Conservation (phyloP, 2,329 filamentous ascomycete genomes). For the Endoconidiophora laricicola region DNA sequence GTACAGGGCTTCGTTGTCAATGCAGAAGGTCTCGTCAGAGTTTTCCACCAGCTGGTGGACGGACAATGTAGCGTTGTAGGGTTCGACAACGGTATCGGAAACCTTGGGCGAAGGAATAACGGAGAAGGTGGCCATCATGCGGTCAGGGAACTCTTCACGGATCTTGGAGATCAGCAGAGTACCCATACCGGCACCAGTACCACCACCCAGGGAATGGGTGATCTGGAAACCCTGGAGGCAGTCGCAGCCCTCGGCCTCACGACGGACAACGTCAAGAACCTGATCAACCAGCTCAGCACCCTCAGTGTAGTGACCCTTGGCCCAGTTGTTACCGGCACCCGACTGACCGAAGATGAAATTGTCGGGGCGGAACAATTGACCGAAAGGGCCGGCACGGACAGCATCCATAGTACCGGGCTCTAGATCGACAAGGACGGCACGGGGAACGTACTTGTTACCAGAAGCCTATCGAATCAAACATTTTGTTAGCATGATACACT, state of each 20-base stretch:
- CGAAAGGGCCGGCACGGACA: slow-evolving; percentile 93
- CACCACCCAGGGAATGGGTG: slow-evolving; percentile 99
- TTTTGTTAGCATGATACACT: too few species aligned
- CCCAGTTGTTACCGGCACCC: slow-evolving; percentile 99
- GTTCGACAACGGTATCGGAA: slow-evolving; percentile 98
- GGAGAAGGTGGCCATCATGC: slow-evolving; percentile 99
- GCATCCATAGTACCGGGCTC: slow-evolving; percentile 99
- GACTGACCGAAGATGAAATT: slow-evolving; percentile 99
- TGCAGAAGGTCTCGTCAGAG: slow-evolving; percentile 99
- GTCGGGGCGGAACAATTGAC: slow-evolving; percentile 98
- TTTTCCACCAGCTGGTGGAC: slow-evolving; percentile 99
- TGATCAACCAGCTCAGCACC: slow-evolving; percentile 97
- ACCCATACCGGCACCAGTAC: slow-evolving; percentile 99
- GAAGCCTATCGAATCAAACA: slow-evolving; percentile 45
- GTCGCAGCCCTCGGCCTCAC: slow-evolving; percentile 97
- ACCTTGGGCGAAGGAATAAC: slow-evolving; percentile 98
- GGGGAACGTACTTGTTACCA: slow-evolving; percentile 97
- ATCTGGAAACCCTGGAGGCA: slow-evolving; percentile 99
- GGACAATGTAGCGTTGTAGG: slow-evolving; percentile 98
- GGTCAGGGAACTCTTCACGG: slow-evolving; percentile 98
- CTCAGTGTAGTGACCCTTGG: slow-evolving; percentile 99
- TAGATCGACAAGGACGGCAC: slow-evolving; percentile 97
- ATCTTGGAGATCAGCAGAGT: slow-evolving; percentile 99
- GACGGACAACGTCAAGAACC: slow-evolving; percentile 94
- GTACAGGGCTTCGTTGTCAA: slow-evolving; percentile 99